A percentile compares a stretch with the other conserved stretches of the same genome.
Evolutionary conservation across 345 rosid species (phyloP).

Genomic region (Erysimum cheiranthoides): DNA sequence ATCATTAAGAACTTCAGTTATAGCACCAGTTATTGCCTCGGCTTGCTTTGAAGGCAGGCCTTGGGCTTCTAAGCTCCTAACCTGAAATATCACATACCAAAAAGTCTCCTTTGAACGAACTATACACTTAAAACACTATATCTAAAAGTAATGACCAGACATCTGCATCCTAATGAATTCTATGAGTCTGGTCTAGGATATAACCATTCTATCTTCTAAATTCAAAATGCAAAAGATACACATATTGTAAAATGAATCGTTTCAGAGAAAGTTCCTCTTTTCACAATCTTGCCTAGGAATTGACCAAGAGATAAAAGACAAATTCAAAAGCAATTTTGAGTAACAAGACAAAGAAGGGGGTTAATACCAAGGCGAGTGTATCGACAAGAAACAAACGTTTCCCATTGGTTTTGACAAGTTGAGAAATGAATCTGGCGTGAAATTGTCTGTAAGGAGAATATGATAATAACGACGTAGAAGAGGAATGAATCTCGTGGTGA

Average conservation of each 20-base stretch:
- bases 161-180: background rate
- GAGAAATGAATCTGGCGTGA: slow-evolving; percentile 53
- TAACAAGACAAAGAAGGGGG: background rate
- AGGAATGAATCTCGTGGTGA: slow-evolving; percentile 30
- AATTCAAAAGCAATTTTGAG: slow-evolving; percentile 1
- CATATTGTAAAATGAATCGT: background rate
- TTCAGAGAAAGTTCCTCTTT: background rate
- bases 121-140: slow-evolving; percentile 1
- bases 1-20: slow-evolving; percentile 73
- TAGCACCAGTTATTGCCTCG: slow-evolving; percentile 79
- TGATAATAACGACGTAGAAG: slow-evolving; percentile 32
- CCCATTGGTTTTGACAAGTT: slow-evolving; percentile 65
- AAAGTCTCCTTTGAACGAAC: background rate
- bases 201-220: background rate
- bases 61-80: slow-evolving; percentile 79
- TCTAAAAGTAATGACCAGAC: background rate
- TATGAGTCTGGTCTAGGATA: background rate
- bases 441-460: slow-evolving; percentile 44
- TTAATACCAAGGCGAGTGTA: slow-evolving; percentile 78
- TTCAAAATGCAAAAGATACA: slow-evolving; percentile 7
- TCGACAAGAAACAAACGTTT: slow-evolving; percentile 83
- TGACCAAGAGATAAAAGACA: background rate
- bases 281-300: background rate
- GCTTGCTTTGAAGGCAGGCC: slow-evolving; percentile 93
- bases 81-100: slow-evolving; percentile 53